These are phyloP conservation scores for Xerocomus amazonicus DNA, from an alignment of 1,284 basidiomycete species.

Conservation along the genomic window DNA sequence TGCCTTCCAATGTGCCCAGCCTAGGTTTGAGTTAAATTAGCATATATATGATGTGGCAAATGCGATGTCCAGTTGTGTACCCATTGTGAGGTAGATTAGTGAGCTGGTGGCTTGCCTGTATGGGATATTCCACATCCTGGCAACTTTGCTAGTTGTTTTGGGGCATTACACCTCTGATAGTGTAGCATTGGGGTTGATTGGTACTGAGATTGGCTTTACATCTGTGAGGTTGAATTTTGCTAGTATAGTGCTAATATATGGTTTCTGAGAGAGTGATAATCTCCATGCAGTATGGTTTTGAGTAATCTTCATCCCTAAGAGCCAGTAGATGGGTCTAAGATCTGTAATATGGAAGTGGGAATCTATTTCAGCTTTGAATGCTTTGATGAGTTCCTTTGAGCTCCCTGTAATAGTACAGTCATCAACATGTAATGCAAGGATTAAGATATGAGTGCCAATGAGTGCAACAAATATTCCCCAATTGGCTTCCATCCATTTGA, in stretches of 20 bases:
- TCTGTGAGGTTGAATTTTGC: background rate
- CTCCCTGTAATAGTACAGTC: background rate
- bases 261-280: background rate
- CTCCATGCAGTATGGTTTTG: background rate
- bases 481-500: no score
- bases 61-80: no score
- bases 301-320: constrained; percentile 1
- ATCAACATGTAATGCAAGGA: no score
- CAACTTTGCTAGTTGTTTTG: fast-evolving
- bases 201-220: background rate
- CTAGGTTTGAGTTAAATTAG: background rate
- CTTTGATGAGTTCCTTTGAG: background rate
- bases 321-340: constrained; percentile 1
- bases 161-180: background rate
- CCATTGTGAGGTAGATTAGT: background rate
- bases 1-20: background rate
- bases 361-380: background rate
- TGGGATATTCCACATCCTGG: background rate
- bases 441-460: no score
- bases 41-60: no score
- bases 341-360: background rate
- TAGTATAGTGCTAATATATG: background rate
- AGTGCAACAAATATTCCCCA: no score
- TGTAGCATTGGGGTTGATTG: background rate
- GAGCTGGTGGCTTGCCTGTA: background rate